These are phyloP conservation scores for Aspergillus avenaceus DNA, from an alignment of 495 filamentous ascomycete genomes.

Conservation along the genomic window DNA sequence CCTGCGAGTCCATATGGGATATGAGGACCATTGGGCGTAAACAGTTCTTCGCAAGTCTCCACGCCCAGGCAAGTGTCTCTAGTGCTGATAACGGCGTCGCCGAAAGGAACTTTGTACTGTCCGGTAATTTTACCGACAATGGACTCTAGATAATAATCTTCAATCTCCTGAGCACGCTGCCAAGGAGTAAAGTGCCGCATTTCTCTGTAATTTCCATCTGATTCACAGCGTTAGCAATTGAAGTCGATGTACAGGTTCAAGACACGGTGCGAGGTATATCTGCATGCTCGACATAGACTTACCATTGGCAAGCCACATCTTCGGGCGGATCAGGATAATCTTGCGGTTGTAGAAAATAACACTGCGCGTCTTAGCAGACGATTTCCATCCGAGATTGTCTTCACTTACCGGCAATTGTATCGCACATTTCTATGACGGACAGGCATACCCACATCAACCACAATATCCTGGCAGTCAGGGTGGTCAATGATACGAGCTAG, in stretches of 20 bases:
- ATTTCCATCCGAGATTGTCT: background rate
- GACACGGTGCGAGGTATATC: background rate
- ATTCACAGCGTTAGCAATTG: background rate
- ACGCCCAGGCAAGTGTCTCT: slow-evolving; percentile 65
- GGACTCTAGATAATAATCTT: slow-evolving; percentile 70
- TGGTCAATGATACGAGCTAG: slow-evolving; percentile 61
- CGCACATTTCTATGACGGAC: slow-evolving; percentile 59
- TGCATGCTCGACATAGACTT: slow-evolving; percentile 10
- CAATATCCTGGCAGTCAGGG: slow-evolving; percentile 64
- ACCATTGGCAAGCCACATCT: slow-evolving; percentile 79
- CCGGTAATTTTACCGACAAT: slow-evolving; percentile 60
- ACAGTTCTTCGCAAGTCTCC: slow-evolving; percentile 80
- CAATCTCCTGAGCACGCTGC: slow-evolving; percentile 53
- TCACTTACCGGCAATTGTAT: slow-evolving; percentile 62
- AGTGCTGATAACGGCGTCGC: slow-evolving; percentile 72
- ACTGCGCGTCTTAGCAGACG: background rate
- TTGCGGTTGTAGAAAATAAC: slow-evolving; percentile 63
- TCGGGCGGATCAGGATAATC: slow-evolving; percentile 75
- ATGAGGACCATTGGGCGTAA: slow-evolving; percentile 56
- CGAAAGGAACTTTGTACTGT: slow-evolving; percentile 60
- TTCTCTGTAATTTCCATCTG: slow-evolving; percentile 41
- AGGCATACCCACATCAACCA: slow-evolving; percentile 74
- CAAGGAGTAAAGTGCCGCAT: slow-evolving; percentile 63
- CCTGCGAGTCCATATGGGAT: slow-evolving; percentile 36
- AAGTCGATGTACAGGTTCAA: background rate